Evolutionary conservation across 176 grass and related monocot genomes (phyloP), one percentile per base, ranked within the genome.

Genomic region (Guadua angustifolia): DNA sequence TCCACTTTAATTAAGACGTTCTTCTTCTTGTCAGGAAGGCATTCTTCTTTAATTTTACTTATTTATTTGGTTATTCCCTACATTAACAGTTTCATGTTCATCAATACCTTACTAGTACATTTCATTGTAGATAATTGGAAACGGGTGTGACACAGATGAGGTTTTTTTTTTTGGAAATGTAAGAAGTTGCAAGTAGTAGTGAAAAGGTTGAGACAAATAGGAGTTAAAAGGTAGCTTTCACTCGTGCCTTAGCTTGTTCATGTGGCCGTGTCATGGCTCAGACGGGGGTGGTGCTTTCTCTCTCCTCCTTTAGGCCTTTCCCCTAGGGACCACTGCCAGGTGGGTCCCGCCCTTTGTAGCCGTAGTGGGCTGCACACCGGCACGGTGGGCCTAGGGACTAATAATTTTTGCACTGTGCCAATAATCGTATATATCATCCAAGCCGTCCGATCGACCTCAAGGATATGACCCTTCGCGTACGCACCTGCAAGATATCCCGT

Each of bases 211-310:
- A 33, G 24, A 18, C 36, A 63, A 73, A 68, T 21, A 75, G 69
- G 78, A 81, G 78, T 68, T 81, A 16, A 49, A 40, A 75, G 60
- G 70, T 10, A 59, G 78, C 61, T 76, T 87, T 87, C 26, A 81
- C 62, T 59, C 26, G 25, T n/a, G 65, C 78, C 39, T 60, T 68
- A 19, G 25, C 50, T 15, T 65, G 26, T 62, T 86, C 75, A 79
- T 71, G 84, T 86, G 75, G 19, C 83, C 65, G 69, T 75, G 85
- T 83, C 79, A 71, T 83, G 43, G 65, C 65, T 32, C 57, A 73
- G 44, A 53, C 57, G 73, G 45, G 32, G 36, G 14, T 44, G 2
- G 2, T 13, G 47, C 74, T 60, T 2, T 21, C 69, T 50, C 39
- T 26, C 35, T 32, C 33, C 0, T 12, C n/a, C 57, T 66, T 80